Evolutionary conservation across 2,329 filamentous ascomycete species (phyloP).

Genomic region (Ophiostoma himal-ulmi): DNA sequence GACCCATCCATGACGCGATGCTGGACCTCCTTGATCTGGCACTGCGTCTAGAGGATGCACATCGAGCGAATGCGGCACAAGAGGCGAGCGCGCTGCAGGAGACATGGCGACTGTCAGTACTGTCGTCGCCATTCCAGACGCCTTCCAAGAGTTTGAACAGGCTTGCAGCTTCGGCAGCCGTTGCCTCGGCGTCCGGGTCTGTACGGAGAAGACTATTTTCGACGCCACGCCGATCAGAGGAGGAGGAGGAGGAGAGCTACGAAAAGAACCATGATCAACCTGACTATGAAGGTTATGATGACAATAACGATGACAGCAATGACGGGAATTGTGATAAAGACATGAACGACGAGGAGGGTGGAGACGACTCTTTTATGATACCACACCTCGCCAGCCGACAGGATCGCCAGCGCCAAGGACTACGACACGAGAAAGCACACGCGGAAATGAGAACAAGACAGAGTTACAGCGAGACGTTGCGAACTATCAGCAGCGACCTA

Average conservation of each 20-base stretch:
- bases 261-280: constrained; percentile 24
- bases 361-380: background rate
- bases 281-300: constrained; percentile 21
- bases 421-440: background rate
- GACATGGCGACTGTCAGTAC: constrained; percentile 36
- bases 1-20: constrained; percentile 65
- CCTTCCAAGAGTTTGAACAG: constrained; percentile 16
- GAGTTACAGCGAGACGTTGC: constrained; percentile 49
- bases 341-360: constrained; percentile 28
- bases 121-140: constrained; percentile 31
- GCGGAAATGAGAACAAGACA: constrained; percentile 24
- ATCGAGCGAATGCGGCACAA: constrained; percentile 38
- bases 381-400: background rate
- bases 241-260: background rate
- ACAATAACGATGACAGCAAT: background rate
- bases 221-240: constrained; percentile 19
- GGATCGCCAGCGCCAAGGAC: background rate
- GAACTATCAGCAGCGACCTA: constrained; percentile 56
- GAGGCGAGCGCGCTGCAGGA: constrained; percentile 37
- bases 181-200: constrained; percentile 21
- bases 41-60: constrained; percentile 60
- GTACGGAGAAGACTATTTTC: constrained; percentile 9
- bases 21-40: constrained; percentile 72
- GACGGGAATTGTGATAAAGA: constrained; percentile 28
- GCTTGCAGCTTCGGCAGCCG: constrained; percentile 22